These are phyloP conservation scores for Solanum stenotomum DNA, from an alignment of 257 asterid genomes.

Conservation along the genomic window DNA sequence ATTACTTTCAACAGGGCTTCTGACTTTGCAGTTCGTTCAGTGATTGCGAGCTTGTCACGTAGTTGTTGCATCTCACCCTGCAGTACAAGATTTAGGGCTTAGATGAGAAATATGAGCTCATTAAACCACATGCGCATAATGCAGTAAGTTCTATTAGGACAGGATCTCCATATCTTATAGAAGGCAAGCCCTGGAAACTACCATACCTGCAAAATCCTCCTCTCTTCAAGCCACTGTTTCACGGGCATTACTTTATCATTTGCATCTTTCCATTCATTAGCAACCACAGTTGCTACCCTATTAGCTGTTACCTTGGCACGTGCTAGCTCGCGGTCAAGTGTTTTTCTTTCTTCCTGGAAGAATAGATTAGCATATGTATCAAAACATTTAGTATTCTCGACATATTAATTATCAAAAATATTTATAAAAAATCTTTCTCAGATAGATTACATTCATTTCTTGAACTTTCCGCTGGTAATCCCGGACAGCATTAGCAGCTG, in stretches of 20 bases:
- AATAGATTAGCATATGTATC: background rate
- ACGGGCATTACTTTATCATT: conserved; percentile 99
- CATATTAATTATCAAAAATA: background rate
- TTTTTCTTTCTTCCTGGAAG: conserved; percentile 14
- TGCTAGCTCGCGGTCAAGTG: conserved; percentile 18
- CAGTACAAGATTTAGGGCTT: background rate
- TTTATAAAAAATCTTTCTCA: background rate
- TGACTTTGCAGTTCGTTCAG: conserved; percentile 80
- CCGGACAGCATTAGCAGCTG: conserved; percentile 19
- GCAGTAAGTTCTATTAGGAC: background rate
- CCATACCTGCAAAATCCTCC: conserved; percentile 80
- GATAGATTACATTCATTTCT: conserved; percentile 14
- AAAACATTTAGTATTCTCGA: background rate
- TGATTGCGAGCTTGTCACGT: conserved; percentile 75
- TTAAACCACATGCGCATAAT: background rate
- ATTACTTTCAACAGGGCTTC: conserved; percentile 84
- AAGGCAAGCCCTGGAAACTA: background rate
- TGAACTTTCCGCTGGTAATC: conserved; percentile 19
- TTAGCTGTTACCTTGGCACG: conserved; percentile 18
- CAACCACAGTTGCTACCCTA: conserved; percentile 75
- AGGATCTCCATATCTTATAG: background rate
- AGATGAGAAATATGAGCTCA: background rate
- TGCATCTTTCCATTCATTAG: conserved; percentile 97
- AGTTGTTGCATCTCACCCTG: conserved; percentile 98
- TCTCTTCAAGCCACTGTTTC: conserved; percentile 94